phyloP scores from a whole-genome alignment of 768 basidiomycete genomes.

The Tremella mesenterica region DNA sequence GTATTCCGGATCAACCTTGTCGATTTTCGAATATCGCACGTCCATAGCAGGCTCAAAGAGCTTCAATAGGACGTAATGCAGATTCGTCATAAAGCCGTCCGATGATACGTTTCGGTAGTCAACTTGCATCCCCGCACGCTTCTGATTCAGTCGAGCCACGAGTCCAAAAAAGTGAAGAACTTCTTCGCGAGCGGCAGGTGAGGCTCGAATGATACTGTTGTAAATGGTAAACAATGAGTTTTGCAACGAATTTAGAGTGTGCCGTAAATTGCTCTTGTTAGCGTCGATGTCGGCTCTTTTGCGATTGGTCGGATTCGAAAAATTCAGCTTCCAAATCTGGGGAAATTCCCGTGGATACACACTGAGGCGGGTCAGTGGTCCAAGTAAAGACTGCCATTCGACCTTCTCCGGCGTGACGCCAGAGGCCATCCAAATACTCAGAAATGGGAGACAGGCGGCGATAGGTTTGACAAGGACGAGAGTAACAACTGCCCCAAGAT shows the following conservation, averaged over 20 bases:
- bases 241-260: conserved; percentile 48
- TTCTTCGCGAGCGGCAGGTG: conserved; percentile 66
- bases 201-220: conserved; percentile 77
- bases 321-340: conserved; percentile 65
- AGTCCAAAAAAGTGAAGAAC: conserved; percentile 74
- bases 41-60: conserved; percentile 96
- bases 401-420: conserved; percentile 37
- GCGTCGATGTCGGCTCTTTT: conserved; percentile 67
- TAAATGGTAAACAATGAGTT: conserved; percentile 73
- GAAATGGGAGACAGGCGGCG: conserved; percentile 55
- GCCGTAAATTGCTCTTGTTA: conserved; percentile 74
- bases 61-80: conserved; percentile 69
- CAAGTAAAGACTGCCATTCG: conserved; percentile 57
- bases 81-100: conserved; percentile 87
- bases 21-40: conserved; percentile 81
- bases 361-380: conserved; percentile 72
- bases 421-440: conserved; percentile 37
- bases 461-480: conserved; percentile 74
- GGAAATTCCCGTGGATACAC: conserved; percentile 89
- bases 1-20: conserved; percentile 78
- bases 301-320: conserved; percentile 73
- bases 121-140: conserved; percentile 84
- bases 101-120: conserved; percentile 76
- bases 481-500: conserved; percentile 68
- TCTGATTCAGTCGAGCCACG: conserved; percentile 65